Evolutionary conservation across 768 basidiomycete species (phyloP).

Genomic region (Tulasnella sp.): DNA sequence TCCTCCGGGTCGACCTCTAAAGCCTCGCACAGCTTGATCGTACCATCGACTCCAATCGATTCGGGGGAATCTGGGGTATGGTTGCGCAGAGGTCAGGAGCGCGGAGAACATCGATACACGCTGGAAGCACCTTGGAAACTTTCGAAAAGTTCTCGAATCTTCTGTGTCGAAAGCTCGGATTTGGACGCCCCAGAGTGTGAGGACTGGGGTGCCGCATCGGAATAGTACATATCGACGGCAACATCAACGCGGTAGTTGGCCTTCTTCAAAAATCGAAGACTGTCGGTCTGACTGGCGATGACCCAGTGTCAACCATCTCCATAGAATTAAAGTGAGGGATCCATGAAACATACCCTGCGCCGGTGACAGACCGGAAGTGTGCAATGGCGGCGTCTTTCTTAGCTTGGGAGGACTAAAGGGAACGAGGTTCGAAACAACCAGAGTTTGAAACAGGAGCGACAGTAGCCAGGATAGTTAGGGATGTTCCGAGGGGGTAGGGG

Average conservation of each 20-base stretch:
- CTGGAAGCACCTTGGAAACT: constrained; percentile 46
- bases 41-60: constrained; percentile 65
- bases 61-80: constrained; percentile 24
- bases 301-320: background rate
- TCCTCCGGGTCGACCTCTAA: constrained; percentile 63
- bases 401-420: too few relatives aligned
- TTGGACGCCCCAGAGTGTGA: background rate
- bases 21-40: constrained; percentile 62
- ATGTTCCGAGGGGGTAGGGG: too few relatives aligned
- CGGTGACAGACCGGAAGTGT: background rate
- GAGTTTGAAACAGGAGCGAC: too few relatives aligned
- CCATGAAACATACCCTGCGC: constrained; percentile 5
- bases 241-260: constrained; percentile 18
- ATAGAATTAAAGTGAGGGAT: background rate
- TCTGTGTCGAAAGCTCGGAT: constrained; percentile 19
- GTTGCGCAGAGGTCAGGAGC: background rate
- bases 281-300: constrained; percentile 12
- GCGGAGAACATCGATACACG: background rate
- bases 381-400: constrained; percentile 15
- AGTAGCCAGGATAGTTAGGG: too few relatives aligned
- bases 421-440: too few relatives aligned
- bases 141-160: constrained; percentile 50
- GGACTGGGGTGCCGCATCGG: constrained; percentile 11
- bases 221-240: constrained; percentile 23
- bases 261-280: constrained; percentile 14